These are phyloP conservation scores for Diutina neorugosa DNA, from an alignment of 1,139 yeast species.

Conservation along the genomic window DNA sequence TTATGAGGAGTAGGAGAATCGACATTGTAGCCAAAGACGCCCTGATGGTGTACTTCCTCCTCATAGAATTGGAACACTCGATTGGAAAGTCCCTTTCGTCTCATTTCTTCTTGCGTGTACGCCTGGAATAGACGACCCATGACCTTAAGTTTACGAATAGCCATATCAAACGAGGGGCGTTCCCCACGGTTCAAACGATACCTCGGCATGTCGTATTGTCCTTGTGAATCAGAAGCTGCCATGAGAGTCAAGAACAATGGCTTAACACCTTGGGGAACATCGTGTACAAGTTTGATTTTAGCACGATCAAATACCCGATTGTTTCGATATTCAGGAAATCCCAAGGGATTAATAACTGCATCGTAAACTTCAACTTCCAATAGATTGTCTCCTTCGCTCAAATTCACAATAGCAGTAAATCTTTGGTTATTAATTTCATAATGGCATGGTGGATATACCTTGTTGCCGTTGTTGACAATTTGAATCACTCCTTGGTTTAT, in stretches of 20 bases:
- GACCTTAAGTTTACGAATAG: conserved; percentile 63
- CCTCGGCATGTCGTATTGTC: conserved; percentile 60
- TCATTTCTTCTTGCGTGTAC: conserved; percentile 86
- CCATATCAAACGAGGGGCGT: conserved; percentile 62
- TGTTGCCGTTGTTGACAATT: conserved; percentile 27
- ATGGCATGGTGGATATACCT: conserved; percentile 54
- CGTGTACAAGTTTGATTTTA: conserved; percentile 6
- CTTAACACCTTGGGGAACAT: conserved; percentile 50
- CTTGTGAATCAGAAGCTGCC: conserved; percentile 67
- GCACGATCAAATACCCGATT: neutral
- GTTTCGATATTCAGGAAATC: conserved; percentile 14
- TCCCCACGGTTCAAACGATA: conserved; percentile 42
- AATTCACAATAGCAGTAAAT: conserved; percentile 66
- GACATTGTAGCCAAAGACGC: conserved; percentile 25
- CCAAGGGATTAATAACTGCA: conserved; percentile 17
- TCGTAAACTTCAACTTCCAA: conserved; percentile 20
- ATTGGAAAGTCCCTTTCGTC: conserved; percentile 65
- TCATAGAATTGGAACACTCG: conserved; percentile 73
- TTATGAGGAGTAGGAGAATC: conserved; percentile 32
- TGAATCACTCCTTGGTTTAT: conserved; percentile 17
- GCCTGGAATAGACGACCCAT: conserved; percentile 92
- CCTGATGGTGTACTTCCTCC: conserved; percentile 28
- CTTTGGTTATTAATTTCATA: conserved; percentile 59
- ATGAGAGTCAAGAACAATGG: conserved; percentile 74
- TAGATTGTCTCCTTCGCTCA: conserved; percentile 52